These are phyloP conservation scores for Irpex lacteus DNA, from an alignment of 1,284 basidiomycete genomes.

Conservation along the genomic window DNA sequence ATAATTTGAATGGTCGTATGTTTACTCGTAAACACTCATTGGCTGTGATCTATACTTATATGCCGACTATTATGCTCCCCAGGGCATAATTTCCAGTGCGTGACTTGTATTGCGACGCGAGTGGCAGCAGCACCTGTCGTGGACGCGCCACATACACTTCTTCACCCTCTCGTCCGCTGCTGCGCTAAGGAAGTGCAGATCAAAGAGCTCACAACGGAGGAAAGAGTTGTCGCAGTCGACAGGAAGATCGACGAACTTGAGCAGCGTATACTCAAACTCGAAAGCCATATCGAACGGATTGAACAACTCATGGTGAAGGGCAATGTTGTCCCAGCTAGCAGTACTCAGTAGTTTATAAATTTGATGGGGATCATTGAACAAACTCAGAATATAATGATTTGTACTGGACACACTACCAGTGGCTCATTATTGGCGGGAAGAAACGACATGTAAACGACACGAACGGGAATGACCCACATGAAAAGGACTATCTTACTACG, in stretches of 20 bases:
- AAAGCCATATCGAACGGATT: background rate
- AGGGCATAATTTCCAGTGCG: background rate
- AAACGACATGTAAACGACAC: too few relatives aligned
- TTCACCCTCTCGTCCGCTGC: background rate
- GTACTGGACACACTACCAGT: too few relatives aligned
- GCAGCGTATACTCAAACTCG: background rate
- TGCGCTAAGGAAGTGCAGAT: background rate
- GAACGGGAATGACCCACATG: too few relatives aligned
- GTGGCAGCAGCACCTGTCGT: background rate
- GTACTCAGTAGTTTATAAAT: too few relatives aligned
- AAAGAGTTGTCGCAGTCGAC: background rate
- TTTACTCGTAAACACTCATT: background rate
- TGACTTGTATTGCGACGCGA: background rate
- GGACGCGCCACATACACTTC: background rate
- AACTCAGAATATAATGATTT: too few relatives aligned
- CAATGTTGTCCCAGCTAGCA: too few relatives aligned
- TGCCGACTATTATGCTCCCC: background rate
- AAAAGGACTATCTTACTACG: too few relatives aligned
- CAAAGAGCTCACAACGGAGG: background rate
- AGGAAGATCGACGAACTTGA: background rate
- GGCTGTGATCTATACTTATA: background rate
- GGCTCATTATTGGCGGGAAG: too few relatives aligned
- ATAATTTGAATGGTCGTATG: background rate
- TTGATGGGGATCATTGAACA: too few relatives aligned
- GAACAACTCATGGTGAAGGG: background rate